Base-by-base conservation (phyloP, 2,329 filamentous ascomycete genomes). In the Fusarium domesticum region DNA sequence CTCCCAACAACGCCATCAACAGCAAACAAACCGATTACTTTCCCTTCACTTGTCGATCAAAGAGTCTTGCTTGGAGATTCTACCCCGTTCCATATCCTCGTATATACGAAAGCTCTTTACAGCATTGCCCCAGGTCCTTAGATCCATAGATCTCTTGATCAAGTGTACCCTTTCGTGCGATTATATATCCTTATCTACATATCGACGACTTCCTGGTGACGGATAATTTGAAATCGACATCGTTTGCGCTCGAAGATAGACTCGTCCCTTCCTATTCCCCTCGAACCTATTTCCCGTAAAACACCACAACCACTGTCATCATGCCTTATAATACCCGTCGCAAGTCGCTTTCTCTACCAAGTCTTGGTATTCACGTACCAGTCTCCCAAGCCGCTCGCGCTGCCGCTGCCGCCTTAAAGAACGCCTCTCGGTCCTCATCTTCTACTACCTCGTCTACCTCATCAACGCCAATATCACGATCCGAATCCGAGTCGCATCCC, bases 271-370 rank as follows among this genome's bases (percentile, higher is more conserved):
- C 45, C 39, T 20, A 31, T 33, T 32, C 35, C 39, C 38, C 16
- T 32, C 45, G 37, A 39, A 23, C 35, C 42, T 39, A 33, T 37
- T 41, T 50, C 35, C 41, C 28, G 37, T 42, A 47, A 35, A 47
- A 42, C 39, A 41, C 44, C 35, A 25, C 20, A 47, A 25, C 37
- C 40, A 30, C 25, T 35, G 37, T 51, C 48, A 44, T 38, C 53
- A 96, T 96, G 89, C 87, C 86, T 64, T 96, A 96, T 78, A 96
- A 96, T 71, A 97, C 92, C 58, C 87, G 92, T 71, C 85, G 91
- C 70, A 97, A 97, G 76, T 96, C 90, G 64, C 76, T 98, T 57
- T 96, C 91, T 51, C 77, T 97, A 63, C 87, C 89, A 48, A 95
- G 90, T 57, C 80, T 97, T 61, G 93, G 93, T 66, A 96, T 97